Conservation (phyloP, 352 stramenopile genomes). For the Globisporangium okanoganense region DNA sequence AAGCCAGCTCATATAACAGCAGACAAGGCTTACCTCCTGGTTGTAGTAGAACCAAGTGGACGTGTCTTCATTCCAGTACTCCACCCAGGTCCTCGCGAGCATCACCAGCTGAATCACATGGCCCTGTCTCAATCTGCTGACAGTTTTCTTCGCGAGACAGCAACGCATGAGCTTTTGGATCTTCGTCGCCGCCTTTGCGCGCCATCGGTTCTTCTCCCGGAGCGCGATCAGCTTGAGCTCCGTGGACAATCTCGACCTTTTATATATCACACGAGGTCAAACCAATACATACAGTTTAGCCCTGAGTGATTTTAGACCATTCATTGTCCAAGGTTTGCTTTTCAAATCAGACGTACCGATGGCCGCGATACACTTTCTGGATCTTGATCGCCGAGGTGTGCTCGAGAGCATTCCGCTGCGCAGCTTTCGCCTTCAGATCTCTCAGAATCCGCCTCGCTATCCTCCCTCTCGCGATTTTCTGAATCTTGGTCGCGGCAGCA, state of each 20-base stretch:
- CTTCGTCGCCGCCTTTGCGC: slow-evolving; percentile 46
- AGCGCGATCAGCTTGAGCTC: slow-evolving; percentile 63
- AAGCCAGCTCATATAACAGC: background rate
- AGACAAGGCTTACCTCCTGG: slow-evolving; percentile 25
- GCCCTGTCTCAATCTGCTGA: slow-evolving; percentile 30
- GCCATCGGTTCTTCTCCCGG: slow-evolving; percentile 52
- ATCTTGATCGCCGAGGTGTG: slow-evolving; percentile 48
- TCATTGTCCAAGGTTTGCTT: background rate
- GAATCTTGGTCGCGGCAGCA: slow-evolving; percentile 49
- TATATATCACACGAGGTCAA: background rate
- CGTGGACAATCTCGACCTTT: slow-evolving; percentile 53
- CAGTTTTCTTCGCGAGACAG: slow-evolving; percentile 37
- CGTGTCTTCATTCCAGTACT: slow-evolving; percentile 78
- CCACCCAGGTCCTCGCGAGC: slow-evolving; percentile 49
- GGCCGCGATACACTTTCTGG: slow-evolving; percentile 68
- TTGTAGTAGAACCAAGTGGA: slow-evolving; percentile 82
- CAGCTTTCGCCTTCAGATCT: slow-evolving; percentile 29
- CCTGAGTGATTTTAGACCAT: background rate
- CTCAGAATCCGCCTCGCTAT: slow-evolving; percentile 30
- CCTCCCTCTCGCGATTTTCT: slow-evolving; percentile 38
- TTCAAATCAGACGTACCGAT: slow-evolving; percentile 31
- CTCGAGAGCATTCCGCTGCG: slow-evolving; percentile 25
- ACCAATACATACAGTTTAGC: background rate
- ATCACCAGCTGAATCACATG: slow-evolving; percentile 35
- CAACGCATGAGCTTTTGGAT: slow-evolving; percentile 60